These are phyloP conservation scores for Pseudevernia furfuracea DNA, from an alignment of 495 filamentous ascomycete species.

Conservation along the genomic window DNA sequence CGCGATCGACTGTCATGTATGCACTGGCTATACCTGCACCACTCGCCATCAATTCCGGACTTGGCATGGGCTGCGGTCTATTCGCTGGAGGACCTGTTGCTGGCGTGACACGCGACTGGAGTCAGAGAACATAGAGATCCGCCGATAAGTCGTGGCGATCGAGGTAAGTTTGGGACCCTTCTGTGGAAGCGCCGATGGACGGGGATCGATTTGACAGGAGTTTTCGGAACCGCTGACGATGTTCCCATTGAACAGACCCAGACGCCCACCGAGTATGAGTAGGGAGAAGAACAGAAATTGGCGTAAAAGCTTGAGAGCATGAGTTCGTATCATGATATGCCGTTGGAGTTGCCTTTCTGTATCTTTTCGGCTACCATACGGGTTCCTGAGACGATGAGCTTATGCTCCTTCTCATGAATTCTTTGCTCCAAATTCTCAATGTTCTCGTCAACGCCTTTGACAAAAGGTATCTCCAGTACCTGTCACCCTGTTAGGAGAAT, in stretches of 20 bases:
- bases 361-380: not conserved
- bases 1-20: not conserved
- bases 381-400: conserved; percentile 24
- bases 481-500: not conserved
- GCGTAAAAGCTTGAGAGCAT: not conserved
- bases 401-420: conserved; percentile 65
- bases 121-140: not conserved
- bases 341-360: not conserved
- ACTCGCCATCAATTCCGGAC: not conserved
- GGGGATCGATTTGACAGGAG: not conserved
- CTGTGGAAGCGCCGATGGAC: not conserved
- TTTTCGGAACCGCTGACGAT: not conserved
- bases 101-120: not conserved
- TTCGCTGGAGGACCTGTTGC: not conserved
- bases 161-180: not conserved
- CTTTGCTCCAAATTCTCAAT: conserved; percentile 58
- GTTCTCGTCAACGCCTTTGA: conserved; percentile 51
- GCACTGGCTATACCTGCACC: not conserved
- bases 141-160: not conserved
- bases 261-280: not conserved
- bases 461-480: conserved; percentile 55
- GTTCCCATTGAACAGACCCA: not conserved
- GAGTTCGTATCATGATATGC: not conserved
- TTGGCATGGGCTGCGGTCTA: not conserved
- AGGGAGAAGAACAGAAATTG: not conserved